A percentile compares a stretch with the other conserved stretches of the same genome.
These are phyloP conservation scores for Pisolithus orientalis DNA, from an alignment of 768 basidiomycete species.

Conservation along the genomic window DNA sequence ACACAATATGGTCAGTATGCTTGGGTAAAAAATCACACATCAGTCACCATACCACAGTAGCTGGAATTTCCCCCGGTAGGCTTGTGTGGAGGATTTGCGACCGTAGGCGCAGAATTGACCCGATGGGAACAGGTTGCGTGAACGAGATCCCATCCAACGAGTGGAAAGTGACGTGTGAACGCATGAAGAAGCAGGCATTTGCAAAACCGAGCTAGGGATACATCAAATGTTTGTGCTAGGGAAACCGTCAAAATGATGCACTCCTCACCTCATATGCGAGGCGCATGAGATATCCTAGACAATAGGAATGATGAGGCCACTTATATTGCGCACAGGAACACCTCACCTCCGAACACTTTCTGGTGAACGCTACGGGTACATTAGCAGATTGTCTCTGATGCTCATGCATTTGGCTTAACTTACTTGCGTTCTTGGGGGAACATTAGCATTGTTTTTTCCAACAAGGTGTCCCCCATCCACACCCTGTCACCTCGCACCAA, in stretches of 20 bases:
- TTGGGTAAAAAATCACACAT: neutral
- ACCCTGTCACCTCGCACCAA: conserved; percentile 40
- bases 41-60: conserved; percentile 49
- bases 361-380: conserved; percentile 54
- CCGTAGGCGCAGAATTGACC: conserved; percentile 69
- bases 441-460: conserved; percentile 70
- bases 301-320: neutral
- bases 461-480: conserved; percentile 68
- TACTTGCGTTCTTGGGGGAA: conserved; percentile 83
- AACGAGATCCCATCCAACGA: conserved; percentile 80
- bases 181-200: conserved; percentile 64
- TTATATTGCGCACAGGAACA: neutral
- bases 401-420: conserved; percentile 41
- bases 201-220: conserved; percentile 59
- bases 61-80: conserved; percentile 23
- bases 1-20: neutral
- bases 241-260: no score
- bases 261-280: conserved; percentile 60
- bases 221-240: neutral
- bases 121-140: conserved; percentile 75
- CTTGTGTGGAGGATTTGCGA: conserved; percentile 62
- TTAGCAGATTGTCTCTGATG: conserved; percentile 45
- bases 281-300: conserved; percentile 49
- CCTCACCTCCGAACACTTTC: conserved; percentile 72
- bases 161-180: conserved; percentile 60